Base-by-base conservation (phyloP, 495 filamentous ascomycete species). In the Eremomyces bilateralis region DNA sequence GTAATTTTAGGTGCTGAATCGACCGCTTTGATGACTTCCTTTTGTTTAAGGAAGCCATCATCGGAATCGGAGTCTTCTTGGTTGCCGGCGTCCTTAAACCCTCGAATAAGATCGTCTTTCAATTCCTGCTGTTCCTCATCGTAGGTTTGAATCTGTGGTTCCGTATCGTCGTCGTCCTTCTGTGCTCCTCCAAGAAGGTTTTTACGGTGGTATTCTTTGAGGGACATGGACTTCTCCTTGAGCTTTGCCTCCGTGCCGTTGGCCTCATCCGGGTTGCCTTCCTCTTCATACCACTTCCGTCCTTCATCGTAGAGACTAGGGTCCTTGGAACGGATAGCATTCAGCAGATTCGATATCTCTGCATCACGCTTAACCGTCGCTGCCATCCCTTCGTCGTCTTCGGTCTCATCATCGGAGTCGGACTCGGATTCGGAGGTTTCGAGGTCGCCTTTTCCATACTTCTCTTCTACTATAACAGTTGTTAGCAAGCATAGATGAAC, bases 141-240 rank as follows among this genome's bases (percentile, higher is more conserved):
- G 46, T 88, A 94, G 17, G 83, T 85, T 42, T 57, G 63, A 11
- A 71, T 67, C 18, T 62, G 59, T 30, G 54, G 53, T 15, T 69
- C 65, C 0, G 69, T 64, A n/a, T 67, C 67, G 3, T 58, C 58
- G 17, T 64, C 58, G 19, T 61, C 62, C 27, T 65, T 74, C n/a
- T 57, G 57, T 31, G 67, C 56, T 20, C 70, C 71, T 17, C 63
- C 66, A 29, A 97, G 47, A 6, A 93, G 62, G 38, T 85, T 85
- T 51, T 78, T 68, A 30, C 81, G 69, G 44, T 97, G 88, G 50
- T 94, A 97, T 50, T 95, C 81, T 41, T 64, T 67, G 34, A 97
- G 61, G 36, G 71, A 80, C 61, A 97, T 74, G 4, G 85, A 69
- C 57, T 85, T 91, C 38, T 83, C 69, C 43, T 74, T 68, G 53